Evolutionary conservation across 2,329 filamentous ascomycete species (phyloP).

Genomic region (Paraconiothyrium brasiliense): DNA sequence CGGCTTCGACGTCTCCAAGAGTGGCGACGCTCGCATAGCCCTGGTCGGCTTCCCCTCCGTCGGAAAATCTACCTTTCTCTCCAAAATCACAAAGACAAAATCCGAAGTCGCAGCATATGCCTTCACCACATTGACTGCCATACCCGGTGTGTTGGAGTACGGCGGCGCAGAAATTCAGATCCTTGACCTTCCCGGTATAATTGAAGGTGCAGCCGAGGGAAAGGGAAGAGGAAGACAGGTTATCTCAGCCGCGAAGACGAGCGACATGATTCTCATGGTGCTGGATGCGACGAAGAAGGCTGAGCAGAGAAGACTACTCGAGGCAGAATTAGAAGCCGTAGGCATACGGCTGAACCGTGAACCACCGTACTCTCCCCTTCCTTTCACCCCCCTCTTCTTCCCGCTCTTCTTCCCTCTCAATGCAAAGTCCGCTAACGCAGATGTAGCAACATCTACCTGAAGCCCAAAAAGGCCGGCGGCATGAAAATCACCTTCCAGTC

Average conservation of each 20-base stretch:
- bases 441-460: conserved; percentile 93
- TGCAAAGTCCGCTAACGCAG: background rate
- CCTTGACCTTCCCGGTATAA: conserved; percentile 96
- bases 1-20: conserved; percentile 92
- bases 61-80: conserved; percentile 98
- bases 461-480: conserved; percentile 92
- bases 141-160: conserved; percentile 96
- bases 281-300: conserved; percentile 96
- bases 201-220: conserved; percentile 93
- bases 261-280: conserved; percentile 96
- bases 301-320: conserved; percentile 87
- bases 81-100: conserved; percentile 97
- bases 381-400: background rate
- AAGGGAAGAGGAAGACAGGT: conserved; percentile 96
- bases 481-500: conserved; percentile 98
- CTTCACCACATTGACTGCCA: conserved; percentile 97
- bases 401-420: background rate
- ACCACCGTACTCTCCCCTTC: conserved; percentile 71
- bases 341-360: conserved; percentile 92
- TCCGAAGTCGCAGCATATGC: conserved; percentile 96
- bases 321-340: conserved; percentile 92
- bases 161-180: conserved; percentile 98
- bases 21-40: conserved; percentile 94
- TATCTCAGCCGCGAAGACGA: conserved; percentile 97
- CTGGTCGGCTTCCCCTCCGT: conserved; percentile 99